Percentiles rank a stretch among this genome's conserved stretches.
phyloP scores from a whole-genome alignment of 2,329 filamentous ascomycete species.

The Thelonectria discophora region DNA sequence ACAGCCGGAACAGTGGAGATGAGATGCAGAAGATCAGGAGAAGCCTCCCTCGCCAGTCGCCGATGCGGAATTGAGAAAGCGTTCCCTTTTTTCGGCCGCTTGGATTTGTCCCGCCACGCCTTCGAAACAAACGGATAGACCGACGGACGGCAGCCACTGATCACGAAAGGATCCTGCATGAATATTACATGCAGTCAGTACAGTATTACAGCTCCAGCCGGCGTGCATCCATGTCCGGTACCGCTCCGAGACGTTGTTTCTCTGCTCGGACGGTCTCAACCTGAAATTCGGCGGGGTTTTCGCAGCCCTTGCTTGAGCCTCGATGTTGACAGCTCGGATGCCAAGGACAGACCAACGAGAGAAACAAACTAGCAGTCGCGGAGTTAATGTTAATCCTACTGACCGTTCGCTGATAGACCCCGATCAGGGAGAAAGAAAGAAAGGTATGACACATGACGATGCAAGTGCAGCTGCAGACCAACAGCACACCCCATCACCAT shows the following conservation, averaged over 20 bases:
- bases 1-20: slow-evolving; percentile 2
- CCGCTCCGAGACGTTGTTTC: too few species aligned
- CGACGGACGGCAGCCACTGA: too few species aligned
- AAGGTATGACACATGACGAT: neutral
- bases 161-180: too few species aligned
- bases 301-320: slow-evolving; percentile 6
- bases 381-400: too few species aligned
- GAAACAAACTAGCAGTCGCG: neutral
- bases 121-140: too few species aligned
- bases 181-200: too few species aligned
- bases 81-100: neutral
- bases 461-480: slow-evolving; percentile 25
- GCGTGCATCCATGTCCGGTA: too few species aligned
- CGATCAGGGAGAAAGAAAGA: too few species aligned
- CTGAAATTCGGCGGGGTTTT: too few species aligned
- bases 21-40: slow-evolving; percentile 3
- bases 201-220: too few species aligned
- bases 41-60: slow-evolving; percentile 1
- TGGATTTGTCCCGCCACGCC: neutral
- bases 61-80: neutral
- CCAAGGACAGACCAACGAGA: neutral
- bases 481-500: slow-evolving; percentile 26
- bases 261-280: too few species aligned
- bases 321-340: slow-evolving; percentile 1
- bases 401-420: too few species aligned